A percentile compares a stretch with the other conserved stretches of the same genome.
These are phyloP conservation scores for Scheffersomyces parashehatae DNA, from an alignment of 1,139 yeast species.

Conservation along the genomic window DNA sequence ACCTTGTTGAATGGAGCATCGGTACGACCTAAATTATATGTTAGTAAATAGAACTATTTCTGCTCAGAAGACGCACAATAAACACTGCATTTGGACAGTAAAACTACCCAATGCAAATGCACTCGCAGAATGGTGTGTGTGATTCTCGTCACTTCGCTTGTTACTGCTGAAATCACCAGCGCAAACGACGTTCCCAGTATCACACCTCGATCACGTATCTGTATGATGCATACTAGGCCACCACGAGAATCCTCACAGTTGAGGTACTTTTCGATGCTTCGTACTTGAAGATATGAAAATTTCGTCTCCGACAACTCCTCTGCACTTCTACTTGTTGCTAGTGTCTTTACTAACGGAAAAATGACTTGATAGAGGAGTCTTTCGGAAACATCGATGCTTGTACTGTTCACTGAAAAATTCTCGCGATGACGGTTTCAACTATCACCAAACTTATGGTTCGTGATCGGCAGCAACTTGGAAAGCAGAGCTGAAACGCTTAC, in stretches of 20 bases:
- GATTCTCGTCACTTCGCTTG: conserved; percentile 3
- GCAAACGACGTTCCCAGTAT: not conserved
- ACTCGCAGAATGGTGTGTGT: conserved; percentile 56
- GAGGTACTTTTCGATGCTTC: no score
- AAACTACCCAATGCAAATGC: conserved; percentile 25
- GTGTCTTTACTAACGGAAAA: conserved; percentile 14
- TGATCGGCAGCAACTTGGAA: no score
- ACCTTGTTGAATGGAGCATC: conserved; percentile 99
- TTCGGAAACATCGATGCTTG: no score
- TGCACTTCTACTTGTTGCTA: conserved; percentile 5
- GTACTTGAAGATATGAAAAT: no score
- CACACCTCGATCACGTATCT: no score
- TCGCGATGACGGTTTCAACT: conserved; percentile 3
- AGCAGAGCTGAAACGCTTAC: no score
- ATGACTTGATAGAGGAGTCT: not conserved
- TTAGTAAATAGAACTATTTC: conserved; percentile 49
- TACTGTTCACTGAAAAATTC: not conserved
- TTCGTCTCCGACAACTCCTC: not conserved
- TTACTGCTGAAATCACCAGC: conserved; percentile 10
- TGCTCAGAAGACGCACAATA: conserved; percentile 63
- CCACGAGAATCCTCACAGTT: no score
- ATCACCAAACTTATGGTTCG: conserved; percentile 4
- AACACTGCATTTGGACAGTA: conserved; percentile 10
- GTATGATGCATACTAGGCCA: no score
- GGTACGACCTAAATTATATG: conserved; percentile 75